These are phyloP conservation scores for Boletus reticuloceps DNA, from an alignment of 768 basidiomycete genomes.

Conservation along the genomic window DNA sequence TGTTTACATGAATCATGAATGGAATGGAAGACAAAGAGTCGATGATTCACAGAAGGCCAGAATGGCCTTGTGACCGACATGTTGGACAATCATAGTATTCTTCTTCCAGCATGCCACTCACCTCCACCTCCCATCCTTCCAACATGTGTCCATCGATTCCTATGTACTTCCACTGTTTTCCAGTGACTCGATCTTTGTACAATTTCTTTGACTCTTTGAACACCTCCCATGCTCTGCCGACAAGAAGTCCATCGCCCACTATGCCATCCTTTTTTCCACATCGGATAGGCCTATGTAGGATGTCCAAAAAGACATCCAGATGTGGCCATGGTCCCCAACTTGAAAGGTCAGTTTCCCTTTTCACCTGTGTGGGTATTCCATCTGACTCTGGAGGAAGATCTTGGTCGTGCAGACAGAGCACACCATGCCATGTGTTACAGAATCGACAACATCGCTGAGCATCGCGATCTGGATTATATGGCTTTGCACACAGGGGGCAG, in stretches of 20 bases:
- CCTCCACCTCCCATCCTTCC: too few relatives aligned
- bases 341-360: not conserved
- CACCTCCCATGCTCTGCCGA: not conserved
- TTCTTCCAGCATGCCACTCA: too few relatives aligned
- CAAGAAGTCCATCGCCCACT: not conserved
- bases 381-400: not conserved
- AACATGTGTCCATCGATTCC: too few relatives aligned
- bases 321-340: not conserved
- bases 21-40: too few relatives aligned
- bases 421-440: not conserved
- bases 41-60: too few relatives aligned
- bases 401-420: not conserved
- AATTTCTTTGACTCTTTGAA: not conserved
- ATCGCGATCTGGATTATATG: not conserved
- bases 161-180: too few relatives aligned
- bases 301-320: not conserved
- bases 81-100: too few relatives aligned
- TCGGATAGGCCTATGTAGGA: not conserved
- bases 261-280: not conserved
- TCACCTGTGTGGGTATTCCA: not conserved
- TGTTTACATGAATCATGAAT: too few relatives aligned
- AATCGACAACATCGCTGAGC: not conserved
- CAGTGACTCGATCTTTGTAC: too few relatives aligned
- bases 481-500: not conserved
- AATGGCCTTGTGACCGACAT: too few relatives aligned